These are phyloP conservation scores for Suillus paluster DNA, from an alignment of 768 basidiomycete species.

Conservation along the genomic window DNA sequence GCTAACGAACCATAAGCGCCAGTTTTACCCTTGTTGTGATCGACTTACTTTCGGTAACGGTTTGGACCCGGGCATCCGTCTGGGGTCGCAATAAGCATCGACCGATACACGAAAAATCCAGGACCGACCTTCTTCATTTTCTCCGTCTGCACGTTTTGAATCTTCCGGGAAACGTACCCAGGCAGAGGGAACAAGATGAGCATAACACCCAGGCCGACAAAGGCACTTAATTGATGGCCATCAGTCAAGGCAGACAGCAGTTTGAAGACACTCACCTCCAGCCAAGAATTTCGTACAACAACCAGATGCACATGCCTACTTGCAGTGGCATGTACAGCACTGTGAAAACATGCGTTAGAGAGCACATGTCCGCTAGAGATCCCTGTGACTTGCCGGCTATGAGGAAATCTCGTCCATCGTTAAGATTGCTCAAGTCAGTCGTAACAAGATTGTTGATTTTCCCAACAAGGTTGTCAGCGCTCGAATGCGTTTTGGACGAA, in stretches of 20 bases:
- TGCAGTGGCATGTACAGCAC: conserved; percentile 15
- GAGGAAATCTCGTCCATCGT: conserved; percentile 24
- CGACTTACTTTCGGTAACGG: conserved; percentile 58
- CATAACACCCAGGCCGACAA: conserved; percentile 60
- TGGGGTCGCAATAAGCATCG: conserved; percentile 12
- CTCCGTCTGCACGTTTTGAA: conserved; percentile 50
- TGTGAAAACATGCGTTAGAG: neutral
- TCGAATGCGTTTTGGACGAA: conserved; percentile 12
- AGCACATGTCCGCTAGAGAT: conserved; percentile 12
- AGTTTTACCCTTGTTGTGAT: conserved; percentile 1
- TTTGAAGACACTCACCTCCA: conserved; percentile 34
- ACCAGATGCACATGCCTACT: conserved; percentile 39
- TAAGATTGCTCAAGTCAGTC: conserved; percentile 36
- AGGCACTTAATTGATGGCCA: conserved; percentile 30
- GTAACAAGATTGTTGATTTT: conserved; percentile 80
- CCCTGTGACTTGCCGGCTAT: conserved; percentile 6
- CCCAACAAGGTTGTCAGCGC: conserved; percentile 60
- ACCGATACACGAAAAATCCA: neutral
- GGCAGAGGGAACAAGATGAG: conserved; percentile 59
- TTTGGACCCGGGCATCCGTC: conserved; percentile 61
- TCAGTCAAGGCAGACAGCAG: neutral
- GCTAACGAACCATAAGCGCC: conserved; percentile 34
- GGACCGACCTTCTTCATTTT: conserved; percentile 50
- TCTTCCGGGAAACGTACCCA: conserved; percentile 52
- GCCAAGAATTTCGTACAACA: conserved; percentile 51